Conservation (phyloP, 2,329 filamentous ascomycete genomes). For the Xylaria sp. region DNA sequence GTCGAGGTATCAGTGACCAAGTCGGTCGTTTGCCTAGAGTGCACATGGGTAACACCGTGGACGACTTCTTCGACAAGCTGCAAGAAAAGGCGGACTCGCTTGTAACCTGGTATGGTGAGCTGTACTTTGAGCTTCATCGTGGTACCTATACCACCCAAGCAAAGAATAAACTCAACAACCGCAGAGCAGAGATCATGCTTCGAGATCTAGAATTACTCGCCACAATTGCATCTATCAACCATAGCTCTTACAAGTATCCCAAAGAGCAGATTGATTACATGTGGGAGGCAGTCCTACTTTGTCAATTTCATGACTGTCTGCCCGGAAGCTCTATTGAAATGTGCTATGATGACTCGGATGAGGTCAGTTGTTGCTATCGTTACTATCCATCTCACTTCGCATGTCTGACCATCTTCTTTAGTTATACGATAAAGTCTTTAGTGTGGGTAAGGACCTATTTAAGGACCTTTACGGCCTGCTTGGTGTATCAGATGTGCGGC, state of each 20-base stretch:
- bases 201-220: conserved; percentile 88
- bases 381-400: neutral
- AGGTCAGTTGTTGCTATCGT: conserved; percentile 53
- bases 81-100: conserved; percentile 80
- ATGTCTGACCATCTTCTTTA: conserved; percentile 37
- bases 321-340: conserved; percentile 96
- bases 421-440: conserved; percentile 83
- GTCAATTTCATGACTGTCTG: conserved; percentile 97
- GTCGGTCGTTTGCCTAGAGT: conserved; percentile 83
- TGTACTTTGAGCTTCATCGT: conserved; percentile 97
- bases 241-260: conserved; percentile 81
- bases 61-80: conserved; percentile 89
- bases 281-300: conserved; percentile 91
- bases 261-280: conserved; percentile 93
- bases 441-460: conserved; percentile 74
- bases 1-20: conserved; percentile 89
- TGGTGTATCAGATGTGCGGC: conserved; percentile 58
- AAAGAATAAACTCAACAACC: conserved; percentile 96
- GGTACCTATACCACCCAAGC: conserved; percentile 97
- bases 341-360: conserved; percentile 95
- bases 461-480: conserved; percentile 72
- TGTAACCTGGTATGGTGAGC: conserved; percentile 95
- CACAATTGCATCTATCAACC: conserved; percentile 79
- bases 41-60: conserved; percentile 86
- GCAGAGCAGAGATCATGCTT: conserved; percentile 82